Base-by-base conservation (phyloP, 2,329 filamentous ascomycete genomes). In the Botrytis hyacinthi region DNA sequence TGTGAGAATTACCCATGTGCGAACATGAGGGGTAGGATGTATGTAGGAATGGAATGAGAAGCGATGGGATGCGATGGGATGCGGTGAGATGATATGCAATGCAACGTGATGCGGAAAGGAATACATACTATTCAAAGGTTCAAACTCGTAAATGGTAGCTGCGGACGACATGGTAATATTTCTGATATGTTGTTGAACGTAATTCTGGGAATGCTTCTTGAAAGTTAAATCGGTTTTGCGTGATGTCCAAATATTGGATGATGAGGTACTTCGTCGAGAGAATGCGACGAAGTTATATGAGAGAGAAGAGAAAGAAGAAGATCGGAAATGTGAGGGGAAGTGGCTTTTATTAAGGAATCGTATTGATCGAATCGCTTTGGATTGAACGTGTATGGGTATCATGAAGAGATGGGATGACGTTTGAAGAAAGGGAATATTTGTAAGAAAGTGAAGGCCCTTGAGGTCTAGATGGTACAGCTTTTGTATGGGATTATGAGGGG, bases 81-180 rank as follows among this genome's bases (percentile, higher is more conserved):
- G 10, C 4, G 0, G 10, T 42, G 40, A 4, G 40, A 42, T 40
- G 37, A 40, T 40, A 32, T 68, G 59, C 22, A 10, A 40, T 54
- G 32, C 4, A 7, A 51, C 3, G 9, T 6, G 4, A 66, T 51
- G 22, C 35, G 2, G 1, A 48, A 48, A 16, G 8, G 71, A 70
- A 32, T 67, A 87, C 91, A 76, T 86, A 94, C 92, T 94, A 84
- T 95, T 90, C 78, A 92, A 88, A 77, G 93, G 91, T 85, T 91
- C 93, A 84, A 97, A 97, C 82, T 95, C 92, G 87, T 92, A 96
- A 83, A 97, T 93, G 73, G 82, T 86, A 32, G 90, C 91, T 78
- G 90, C 90, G 72, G 90, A 91, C 42, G 91, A 84, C 91, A 93
- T 93, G 14, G 46, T 78, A 8, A 72, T 54, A 57, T 72, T 57